These are phyloP conservation scores for Termitomyces sp. DNA, from an alignment of 768 basidiomycete species.

Conservation along the genomic window DNA sequence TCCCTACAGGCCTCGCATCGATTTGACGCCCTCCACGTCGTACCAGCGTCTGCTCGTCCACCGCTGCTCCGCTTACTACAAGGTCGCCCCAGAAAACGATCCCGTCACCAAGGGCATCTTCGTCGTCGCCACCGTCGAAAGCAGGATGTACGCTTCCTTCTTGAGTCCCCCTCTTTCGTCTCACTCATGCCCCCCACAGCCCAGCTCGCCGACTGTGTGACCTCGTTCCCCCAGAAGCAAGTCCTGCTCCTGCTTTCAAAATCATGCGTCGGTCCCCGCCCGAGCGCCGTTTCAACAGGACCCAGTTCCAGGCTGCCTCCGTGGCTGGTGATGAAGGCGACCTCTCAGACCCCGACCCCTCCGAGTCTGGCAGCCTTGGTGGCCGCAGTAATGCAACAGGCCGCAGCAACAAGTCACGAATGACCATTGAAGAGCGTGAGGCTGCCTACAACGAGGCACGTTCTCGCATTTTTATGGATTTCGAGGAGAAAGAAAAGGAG, in stretches of 20 bases:
- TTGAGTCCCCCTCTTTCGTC: conserved; percentile 9
- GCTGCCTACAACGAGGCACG: conserved; percentile 89
- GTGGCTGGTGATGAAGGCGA: conserved; percentile 73
- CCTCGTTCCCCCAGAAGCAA: conserved; percentile 69
- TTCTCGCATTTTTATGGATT: conserved; percentile 81
- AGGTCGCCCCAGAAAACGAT: conserved; percentile 67
- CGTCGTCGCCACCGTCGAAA: conserved; percentile 55
- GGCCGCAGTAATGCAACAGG: conserved; percentile 62
- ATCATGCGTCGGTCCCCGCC: conserved; percentile 70
- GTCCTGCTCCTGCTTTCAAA: conserved; percentile 75
- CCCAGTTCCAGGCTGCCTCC: conserved; percentile 70
- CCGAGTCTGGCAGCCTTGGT: conserved; percentile 74
- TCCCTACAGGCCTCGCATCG: conserved; percentile 48
- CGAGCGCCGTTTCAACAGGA: conserved; percentile 46
- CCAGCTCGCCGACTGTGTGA: conserved; percentile 68
- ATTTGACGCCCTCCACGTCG: conserved; percentile 65
- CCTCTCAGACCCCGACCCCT: conserved; percentile 73
- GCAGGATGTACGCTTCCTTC: conserved; percentile 60
- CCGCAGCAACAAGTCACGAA: conserved; percentile 59
- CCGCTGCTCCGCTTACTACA: conserved; percentile 81
- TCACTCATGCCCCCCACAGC: conserved; percentile 32
- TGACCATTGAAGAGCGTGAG: conserved; percentile 82
- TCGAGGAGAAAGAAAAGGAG: conserved; percentile 70
- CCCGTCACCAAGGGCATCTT: conserved; percentile 55
- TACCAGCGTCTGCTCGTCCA: conserved; percentile 86